Base-by-base conservation (phyloP, 169 alveolate genomes). In the Plasmodium gonderi region DNA sequence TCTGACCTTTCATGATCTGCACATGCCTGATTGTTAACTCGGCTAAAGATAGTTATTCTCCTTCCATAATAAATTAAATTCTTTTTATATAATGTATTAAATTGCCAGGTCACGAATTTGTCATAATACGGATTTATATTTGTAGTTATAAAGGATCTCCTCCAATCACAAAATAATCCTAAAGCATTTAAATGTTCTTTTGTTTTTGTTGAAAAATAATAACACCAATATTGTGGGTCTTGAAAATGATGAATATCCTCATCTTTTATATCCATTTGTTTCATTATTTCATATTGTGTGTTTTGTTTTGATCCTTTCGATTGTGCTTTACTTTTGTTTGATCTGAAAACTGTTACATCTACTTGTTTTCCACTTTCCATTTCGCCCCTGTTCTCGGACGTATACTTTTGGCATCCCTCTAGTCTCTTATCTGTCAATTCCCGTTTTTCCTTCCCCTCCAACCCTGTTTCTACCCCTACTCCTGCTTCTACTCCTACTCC, bases 131-230 rank as follows among this genome's bases (percentile, higher is more conserved):
- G 99, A 93, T 99, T 99, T 75, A 96, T 96, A 85, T 98, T 99
- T 11, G 99, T 99, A 12, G 99, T 99, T 80, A 99, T 98, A 95
- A 99, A 99, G 38, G 99, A 96, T 65, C 99, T 96, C 49, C 99
- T 96, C 99, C 99, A 99, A 94, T 99, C 99, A 80, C 98, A 97
- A 90, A 92, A 94, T 3, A 92, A 44, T 1, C 97, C 97, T 26
- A 94, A 92, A 0, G 85, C n/a, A 82, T 97, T 96, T 97, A 98
- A 95, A 95, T 99, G 99, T 42, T 95, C 91, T 64, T 96, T 92
- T 20, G 99, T 99, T 78, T 97, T 94, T 0, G 99, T 99, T 17
- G 99, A 99, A 96, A 99, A 99, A 96, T 97, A 99, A 60, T 97
- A 97, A 42, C 98, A 96, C 99, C 99, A 99, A 94, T 98, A 96